Base-by-base conservation (phyloP, 148 eudicot genomes). In the Euryodendron excelsum region DNA sequence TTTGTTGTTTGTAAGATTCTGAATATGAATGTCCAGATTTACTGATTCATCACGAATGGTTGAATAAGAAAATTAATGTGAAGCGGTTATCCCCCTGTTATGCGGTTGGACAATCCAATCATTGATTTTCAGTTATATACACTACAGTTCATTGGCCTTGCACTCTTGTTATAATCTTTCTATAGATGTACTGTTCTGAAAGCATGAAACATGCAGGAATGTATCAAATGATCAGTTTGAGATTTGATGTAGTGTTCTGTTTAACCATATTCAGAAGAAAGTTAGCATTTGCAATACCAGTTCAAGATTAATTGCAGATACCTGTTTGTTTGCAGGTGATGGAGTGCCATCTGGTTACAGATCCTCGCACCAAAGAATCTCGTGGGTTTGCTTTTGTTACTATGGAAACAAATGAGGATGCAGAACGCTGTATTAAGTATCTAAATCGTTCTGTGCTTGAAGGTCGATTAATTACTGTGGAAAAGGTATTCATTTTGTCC, bases 301-400 rank as follows among this genome's bases (percentile, higher is more conserved):
- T 70, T 31, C 53, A 45, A 45, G 76, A 61, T 62, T 52, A 33
- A 61, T 72, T 50, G 56, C 68, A 25, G 44, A 23, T 53, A 3
- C 53, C 62, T 71, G 33, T 80, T 75, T 64, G 56, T 66, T 75
- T 84, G 64, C 80, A 91, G 94, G 94, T 91, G 53, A 67, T 73
- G 58, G 86, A 89, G 66, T 91, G 94, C 78, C 87, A 87, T 73
- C 80, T 91, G 78, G 94, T 91, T 39, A 82, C 82, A 45, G 97
- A 92, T 82, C 97, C 97, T 65, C 97, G 83, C 53, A 87, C 87
- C 73, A 88, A 88, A 67, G 90, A 89, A 79, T 90, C 94, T 53
- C 91, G 97, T 83, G 93, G 97, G 33, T 92, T 92, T 81, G 92
- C 82, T 56, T 90, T 90, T 82, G 81, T 92, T 73, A 87, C 92